Percentiles rank a stretch among this genome's conserved stretches.
These are phyloP conservation scores for Populus alba DNA, from an alignment of 345 rosid species.

Conservation along the genomic window DNA sequence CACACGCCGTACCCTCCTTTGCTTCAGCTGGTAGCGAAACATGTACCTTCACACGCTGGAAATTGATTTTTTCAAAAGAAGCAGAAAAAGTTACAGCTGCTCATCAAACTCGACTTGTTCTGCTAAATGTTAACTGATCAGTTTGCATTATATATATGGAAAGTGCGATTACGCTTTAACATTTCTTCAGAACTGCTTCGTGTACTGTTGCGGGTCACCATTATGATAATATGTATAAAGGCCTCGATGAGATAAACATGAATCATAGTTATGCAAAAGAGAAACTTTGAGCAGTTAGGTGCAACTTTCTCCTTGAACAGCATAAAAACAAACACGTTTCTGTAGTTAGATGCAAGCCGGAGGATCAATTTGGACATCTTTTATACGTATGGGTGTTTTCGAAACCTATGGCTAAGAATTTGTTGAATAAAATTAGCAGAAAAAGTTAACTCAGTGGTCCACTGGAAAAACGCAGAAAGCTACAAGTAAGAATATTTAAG, in stretches of 20 bases:
- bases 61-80: too few relatives aligned
- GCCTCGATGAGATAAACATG: background rate
- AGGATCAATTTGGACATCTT: conserved; percentile 3
- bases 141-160: too few relatives aligned
- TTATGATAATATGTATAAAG: too few relatives aligned
- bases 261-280: background rate
- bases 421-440: conserved; percentile 4
- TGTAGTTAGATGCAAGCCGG: background rate
- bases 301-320: background rate
- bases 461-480: conserved; percentile 35
- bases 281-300: background rate
- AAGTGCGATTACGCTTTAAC: too few relatives aligned
- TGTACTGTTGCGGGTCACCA: too few relatives aligned
- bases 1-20: background rate
- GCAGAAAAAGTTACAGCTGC: too few relatives aligned
- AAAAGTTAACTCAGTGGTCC: conserved; percentile 37
- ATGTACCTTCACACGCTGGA: background rate
- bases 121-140: too few relatives aligned
- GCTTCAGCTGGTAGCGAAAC: too few relatives aligned
- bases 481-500: conserved; percentile 15
- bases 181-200: too few relatives aligned
- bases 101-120: too few relatives aligned
- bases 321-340: too few relatives aligned
- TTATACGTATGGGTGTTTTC: background rate
- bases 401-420: background rate